Base-by-base conservation (phyloP, 805 yeast species). In the Saturnispora zaruensis region DNA sequence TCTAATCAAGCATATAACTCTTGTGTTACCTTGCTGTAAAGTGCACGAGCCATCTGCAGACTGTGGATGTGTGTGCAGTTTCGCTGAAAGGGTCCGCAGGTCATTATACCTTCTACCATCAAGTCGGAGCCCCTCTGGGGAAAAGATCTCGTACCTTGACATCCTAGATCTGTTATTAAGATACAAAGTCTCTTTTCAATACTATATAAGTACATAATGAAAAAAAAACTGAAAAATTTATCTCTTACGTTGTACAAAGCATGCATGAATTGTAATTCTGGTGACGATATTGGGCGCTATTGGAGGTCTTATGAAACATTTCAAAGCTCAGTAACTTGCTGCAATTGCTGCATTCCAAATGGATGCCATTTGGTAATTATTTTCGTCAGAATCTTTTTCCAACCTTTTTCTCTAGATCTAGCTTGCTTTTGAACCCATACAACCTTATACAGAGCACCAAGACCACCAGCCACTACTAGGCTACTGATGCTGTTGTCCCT, bases 101-200 rank as follows among this genome's bases (percentile, higher is more conserved):
- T 93, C 99, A 60, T 91, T 88, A 89, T 93, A 89, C 54, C 99
- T 76, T 59, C 99, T 79, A 2, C 99, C 99, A 64, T 93, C 98
- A 13, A 84, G 71, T 55, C 99, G 74, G 44, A 93, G 74, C 4
- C 99, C 99, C 67, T 93, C 98, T 6, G 96, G 96, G 0, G 97
- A 90, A 63, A 87, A 91, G 42, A 93, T 67, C 71, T 93, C 99
- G 58, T 81, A 67, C 49, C 86, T 55, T 37, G 65, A 62, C 67
- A 64, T 64, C 16, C 14, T 25, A 16, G 6, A 13, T 11, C 16
- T 23, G 13, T 25, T 30, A 30, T 16, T 11, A 20, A 9, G 24
- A 33, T 14, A 6, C 21, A 18, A 8, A 16, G 9, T 18, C 25
- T 38, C 24, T 7, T 20, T 45, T 6, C 20, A 18, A 36, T 9